These are phyloP conservation scores for Drechslera avenae DNA, from an alignment of 2,329 filamentous ascomycete genomes.

Conservation along the genomic window DNA sequence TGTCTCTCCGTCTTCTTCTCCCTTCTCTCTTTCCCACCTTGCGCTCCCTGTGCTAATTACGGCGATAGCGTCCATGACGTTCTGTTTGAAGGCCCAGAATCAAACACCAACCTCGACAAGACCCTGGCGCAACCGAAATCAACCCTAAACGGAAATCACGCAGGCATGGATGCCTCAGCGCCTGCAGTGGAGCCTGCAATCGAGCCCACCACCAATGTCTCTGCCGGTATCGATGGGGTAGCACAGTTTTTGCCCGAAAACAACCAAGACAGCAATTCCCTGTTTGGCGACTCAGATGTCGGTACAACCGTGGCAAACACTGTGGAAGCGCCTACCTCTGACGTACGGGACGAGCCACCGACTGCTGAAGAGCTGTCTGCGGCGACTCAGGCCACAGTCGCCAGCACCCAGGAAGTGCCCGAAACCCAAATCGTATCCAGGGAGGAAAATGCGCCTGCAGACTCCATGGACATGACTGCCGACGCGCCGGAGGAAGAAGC, in stretches of 20 bases:
- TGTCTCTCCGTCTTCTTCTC: too few species aligned
- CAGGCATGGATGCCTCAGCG: slow-evolving; percentile 28
- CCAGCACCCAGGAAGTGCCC: slow-evolving; percentile 38
- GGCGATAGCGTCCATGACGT: slow-evolving; percentile 46
- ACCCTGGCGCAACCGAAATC: slow-evolving; percentile 30
- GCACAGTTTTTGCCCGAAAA: slow-evolving; percentile 52
- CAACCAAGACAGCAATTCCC: slow-evolving; percentile 48
- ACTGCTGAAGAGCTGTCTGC: slow-evolving; percentile 18
- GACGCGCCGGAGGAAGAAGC: slow-evolving; percentile 22
- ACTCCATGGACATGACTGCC: slow-evolving; percentile 37
- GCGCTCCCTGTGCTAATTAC: not conserved
- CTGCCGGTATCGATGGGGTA: slow-evolving; percentile 51
- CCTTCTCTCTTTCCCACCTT: too few species aligned
- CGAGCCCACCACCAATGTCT: slow-evolving; percentile 50
- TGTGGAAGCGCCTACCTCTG: slow-evolving; percentile 49
- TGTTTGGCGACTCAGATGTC: slow-evolving; percentile 43
- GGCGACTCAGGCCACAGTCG: slow-evolving; percentile 23
- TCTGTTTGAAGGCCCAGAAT: slow-evolving; percentile 43
- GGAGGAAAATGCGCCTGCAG: slow-evolving; percentile 21
- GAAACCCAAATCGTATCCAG: slow-evolving; percentile 34
- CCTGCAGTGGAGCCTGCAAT: slow-evolving; percentile 37
- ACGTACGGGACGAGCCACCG: slow-evolving; percentile 38
- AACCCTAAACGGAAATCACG: slow-evolving; percentile 41
- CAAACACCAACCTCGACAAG: slow-evolving; percentile 23
- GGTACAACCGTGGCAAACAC: slow-evolving; percentile 44